Evolutionary conservation across 1,284 basidiomycete species (phyloP).

Genomic region (Somion occarium): DNA sequence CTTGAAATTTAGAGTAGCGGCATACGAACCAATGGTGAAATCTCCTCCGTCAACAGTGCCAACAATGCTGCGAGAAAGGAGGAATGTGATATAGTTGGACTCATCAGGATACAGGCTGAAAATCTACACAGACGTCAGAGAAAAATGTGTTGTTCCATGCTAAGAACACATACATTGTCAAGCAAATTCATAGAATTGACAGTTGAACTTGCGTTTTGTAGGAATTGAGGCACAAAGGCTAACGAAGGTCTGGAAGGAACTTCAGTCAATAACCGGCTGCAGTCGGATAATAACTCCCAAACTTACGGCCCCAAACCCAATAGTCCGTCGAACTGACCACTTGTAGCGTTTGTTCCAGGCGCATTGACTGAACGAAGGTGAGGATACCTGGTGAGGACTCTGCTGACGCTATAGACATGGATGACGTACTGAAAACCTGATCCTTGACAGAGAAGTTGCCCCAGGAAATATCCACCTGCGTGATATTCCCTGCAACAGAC

Average conservation of each 20-base stretch:
- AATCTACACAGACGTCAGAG: not conserved
- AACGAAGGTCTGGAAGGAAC: no score
- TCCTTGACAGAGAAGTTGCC: constrained; percentile 6
- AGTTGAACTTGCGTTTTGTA: not conserved
- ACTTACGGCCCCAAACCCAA: constrained; percentile 12
- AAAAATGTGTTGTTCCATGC: not conserved
- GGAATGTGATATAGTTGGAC: constrained; percentile 10
- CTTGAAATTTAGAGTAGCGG: not conserved
- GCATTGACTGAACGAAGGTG: constrained; percentile 7
- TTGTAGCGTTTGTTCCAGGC: constrained; percentile 9
- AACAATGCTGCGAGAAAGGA: constrained; percentile 5
- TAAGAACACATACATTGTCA: not conserved
- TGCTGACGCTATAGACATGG: not conserved
- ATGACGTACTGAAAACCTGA: constrained; percentile 10
- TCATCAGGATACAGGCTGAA: constrained; percentile 8
- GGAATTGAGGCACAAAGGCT: not conserved
- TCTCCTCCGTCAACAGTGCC: constrained; percentile 8
- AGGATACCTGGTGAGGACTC: not conserved
- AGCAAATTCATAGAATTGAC: not conserved
- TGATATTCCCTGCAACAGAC: constrained; percentile 1
- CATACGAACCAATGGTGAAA: constrained; percentile 9
- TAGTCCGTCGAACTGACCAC: constrained; percentile 5
- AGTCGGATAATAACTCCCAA: no score
- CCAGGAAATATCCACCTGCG: constrained; percentile 1
- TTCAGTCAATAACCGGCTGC: no score